These are phyloP conservation scores for Fusarium hostae DNA, from an alignment of 2,329 filamentous ascomycete species.

Conservation along the genomic window DNA sequence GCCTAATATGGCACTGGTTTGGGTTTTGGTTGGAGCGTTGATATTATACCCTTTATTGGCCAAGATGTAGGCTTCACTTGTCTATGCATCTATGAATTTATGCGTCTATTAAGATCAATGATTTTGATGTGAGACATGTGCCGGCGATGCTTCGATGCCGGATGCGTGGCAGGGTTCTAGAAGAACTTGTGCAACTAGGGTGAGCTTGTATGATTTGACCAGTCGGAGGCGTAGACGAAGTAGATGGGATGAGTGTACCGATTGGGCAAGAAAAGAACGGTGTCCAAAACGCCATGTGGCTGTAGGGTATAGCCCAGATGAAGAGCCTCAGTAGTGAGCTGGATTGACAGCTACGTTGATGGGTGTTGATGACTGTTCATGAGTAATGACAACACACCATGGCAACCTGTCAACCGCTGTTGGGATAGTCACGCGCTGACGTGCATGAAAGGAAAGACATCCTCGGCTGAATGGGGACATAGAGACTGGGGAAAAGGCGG, in stretches of 20 bases:
- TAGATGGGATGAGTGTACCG: conserved; percentile 1
- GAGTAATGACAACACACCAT: conserved; percentile 21
- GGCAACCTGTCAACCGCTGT: conserved; percentile 22
- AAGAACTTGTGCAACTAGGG: conserved; percentile 26
- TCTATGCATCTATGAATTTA: conserved; percentile 43
- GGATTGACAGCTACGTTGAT: background rate
- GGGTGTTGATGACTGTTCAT: background rate
- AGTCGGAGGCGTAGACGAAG: conserved; percentile 23
- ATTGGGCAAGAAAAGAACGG: conserved; percentile 3
- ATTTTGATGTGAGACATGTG: conserved; percentile 18
- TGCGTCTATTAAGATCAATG: conserved; percentile 31
- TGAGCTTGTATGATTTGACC: conserved; percentile 17
- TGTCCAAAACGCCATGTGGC: background rate
- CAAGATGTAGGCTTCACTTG: conserved; percentile 38
- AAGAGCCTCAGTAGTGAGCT: background rate
- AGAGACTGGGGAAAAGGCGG: conserved; percentile 32
- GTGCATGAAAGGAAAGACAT: conserved; percentile 39
- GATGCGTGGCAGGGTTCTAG: conserved; percentile 30
- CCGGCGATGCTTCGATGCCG: conserved; percentile 2
- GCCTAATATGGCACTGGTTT: conserved; percentile 36
- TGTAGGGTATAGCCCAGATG: background rate
- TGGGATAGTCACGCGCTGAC: conserved; percentile 35
- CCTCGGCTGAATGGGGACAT: conserved; percentile 31
- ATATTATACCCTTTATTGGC: conserved; percentile 47
- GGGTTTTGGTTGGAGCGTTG: conserved; percentile 43